Evolutionary conservation across 108 stramenopile genomes (phyloP).

Genomic region (Aurantiochytrium sp.): DNA sequence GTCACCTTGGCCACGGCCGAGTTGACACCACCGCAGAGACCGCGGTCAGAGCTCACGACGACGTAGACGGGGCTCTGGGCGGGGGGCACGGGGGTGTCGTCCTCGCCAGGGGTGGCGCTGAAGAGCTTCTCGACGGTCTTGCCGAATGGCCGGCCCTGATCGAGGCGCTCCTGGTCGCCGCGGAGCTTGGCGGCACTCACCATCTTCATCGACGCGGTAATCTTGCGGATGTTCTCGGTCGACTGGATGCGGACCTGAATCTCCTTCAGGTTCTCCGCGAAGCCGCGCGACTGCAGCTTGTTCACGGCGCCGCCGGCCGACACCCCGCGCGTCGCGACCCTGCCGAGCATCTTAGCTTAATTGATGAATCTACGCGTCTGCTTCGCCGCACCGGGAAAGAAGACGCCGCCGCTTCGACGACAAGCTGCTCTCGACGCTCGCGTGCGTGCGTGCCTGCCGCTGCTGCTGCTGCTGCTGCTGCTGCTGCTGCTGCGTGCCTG

Average conservation of each 20-base stretch:
- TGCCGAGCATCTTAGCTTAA: neutral
- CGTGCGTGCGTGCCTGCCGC: no score
- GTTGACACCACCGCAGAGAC: constrained; percentile 98
- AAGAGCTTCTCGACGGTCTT: constrained; percentile 46
- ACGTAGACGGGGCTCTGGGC: constrained; percentile 71
- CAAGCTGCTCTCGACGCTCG: no score
- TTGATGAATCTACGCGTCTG: neutral
- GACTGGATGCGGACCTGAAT: constrained; percentile 79
- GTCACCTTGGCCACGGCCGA: constrained; percentile 77
- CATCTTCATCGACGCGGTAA: constrained; percentile 99
- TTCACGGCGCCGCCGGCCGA: neutral
- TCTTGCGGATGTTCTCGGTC: constrained; percentile 97
- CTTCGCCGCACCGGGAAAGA: no score
- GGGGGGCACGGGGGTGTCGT: constrained; percentile 56
- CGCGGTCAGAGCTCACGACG: constrained; percentile 87
- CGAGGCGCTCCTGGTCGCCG: constrained; percentile 78
- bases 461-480: no score
- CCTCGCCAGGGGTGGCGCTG: constrained; percentile 57
- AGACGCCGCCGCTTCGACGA: no score
- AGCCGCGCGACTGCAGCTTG: constrained; percentile 9
- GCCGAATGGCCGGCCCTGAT: constrained; percentile 43
- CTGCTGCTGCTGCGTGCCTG: no score
- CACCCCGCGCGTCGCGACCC: neutral
- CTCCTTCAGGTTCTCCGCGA: constrained; percentile 17
- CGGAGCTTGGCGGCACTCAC: constrained; percentile 98